A percentile compares a stretch with the other conserved stretches of the same genome.
Evolutionary conservation across 1,284 basidiomycete species (phyloP).

Genomic region (Papiliotrema fonsecae): DNA sequence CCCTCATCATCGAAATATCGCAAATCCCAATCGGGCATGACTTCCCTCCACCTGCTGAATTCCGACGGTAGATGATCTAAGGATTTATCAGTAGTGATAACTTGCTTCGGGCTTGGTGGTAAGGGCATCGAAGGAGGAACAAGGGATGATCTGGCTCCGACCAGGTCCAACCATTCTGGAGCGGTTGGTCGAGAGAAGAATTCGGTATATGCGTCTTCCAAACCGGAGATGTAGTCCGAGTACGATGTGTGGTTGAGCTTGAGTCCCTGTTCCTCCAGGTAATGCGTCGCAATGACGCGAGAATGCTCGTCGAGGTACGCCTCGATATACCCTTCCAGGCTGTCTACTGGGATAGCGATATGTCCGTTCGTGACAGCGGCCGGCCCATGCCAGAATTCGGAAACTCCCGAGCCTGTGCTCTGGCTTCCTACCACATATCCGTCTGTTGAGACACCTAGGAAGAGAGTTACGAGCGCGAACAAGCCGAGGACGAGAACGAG

Average conservation of each 20-base stretch:
- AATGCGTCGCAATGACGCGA: constrained; percentile 16
- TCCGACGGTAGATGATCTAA: constrained; percentile 23
- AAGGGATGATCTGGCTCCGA: constrained; percentile 23
- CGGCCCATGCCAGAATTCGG: no score
- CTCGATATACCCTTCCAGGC: constrained; percentile 19
- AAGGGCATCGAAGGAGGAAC: constrained; percentile 22
- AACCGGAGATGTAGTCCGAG: constrained; percentile 16
- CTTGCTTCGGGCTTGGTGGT: constrained; percentile 24
- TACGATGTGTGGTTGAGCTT: constrained; percentile 25
- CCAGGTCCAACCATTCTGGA: constrained; percentile 16
- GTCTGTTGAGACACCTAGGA: no score
- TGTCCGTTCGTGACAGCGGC: no score
- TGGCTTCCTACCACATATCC: no score
- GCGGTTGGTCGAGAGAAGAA: background rate
- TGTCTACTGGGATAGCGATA: no score
- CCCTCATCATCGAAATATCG: constrained; percentile 29
- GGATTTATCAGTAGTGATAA: constrained; percentile 34
- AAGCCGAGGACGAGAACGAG: no score
- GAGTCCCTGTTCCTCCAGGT: constrained; percentile 24
- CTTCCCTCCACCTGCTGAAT: constrained; percentile 31
- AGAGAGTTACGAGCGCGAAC: no score
- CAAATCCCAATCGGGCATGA: constrained; percentile 33
- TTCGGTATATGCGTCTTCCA: background rate
- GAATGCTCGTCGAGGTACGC: constrained; percentile 22
- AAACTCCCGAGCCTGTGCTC: no score